phyloP scores from a whole-genome alignment of 1,284 basidiomycete genomes.

The Trichosporon inkin region DNA sequence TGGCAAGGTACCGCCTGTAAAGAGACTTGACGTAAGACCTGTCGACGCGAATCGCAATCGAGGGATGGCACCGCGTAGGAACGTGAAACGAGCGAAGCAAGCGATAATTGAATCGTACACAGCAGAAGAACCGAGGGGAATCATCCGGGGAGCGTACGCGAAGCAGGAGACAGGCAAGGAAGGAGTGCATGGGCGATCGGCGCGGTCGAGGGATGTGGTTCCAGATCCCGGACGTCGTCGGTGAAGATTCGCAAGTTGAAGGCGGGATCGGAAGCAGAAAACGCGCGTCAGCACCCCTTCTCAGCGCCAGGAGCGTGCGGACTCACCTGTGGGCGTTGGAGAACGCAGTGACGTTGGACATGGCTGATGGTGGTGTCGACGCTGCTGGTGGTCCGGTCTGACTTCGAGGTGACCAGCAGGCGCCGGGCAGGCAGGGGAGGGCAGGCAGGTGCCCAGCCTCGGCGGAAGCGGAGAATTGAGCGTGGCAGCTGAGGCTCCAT shows the following conservation, averaged over 20 bases:
- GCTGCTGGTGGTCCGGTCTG: neutral
- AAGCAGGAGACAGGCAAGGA: neutral
- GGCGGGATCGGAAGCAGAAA: neutral
- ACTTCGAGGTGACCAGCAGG: slow-evolving; percentile 1
- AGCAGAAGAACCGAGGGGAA: too few species aligned
- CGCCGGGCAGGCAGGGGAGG: slow-evolving; percentile 5
- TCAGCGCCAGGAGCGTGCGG: neutral
- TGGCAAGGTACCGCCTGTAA: slow-evolving; percentile 78
- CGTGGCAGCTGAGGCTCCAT: neutral
- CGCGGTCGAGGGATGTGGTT: neutral
- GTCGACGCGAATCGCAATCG: neutral
- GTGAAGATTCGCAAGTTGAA: neutral
- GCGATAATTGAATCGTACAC: too few species aligned
- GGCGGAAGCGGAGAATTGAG: slow-evolving; percentile 8
- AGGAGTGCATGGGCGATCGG: neutral
- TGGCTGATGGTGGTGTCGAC: neutral
- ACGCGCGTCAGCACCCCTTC: neutral
- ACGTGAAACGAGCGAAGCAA: neutral
- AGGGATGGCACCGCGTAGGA: neutral
- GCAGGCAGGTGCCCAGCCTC: slow-evolving; percentile 5
- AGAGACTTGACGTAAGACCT: slow-evolving; percentile 81
- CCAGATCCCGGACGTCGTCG: neutral
- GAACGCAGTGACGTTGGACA: slow-evolving; percentile 3
- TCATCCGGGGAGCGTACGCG: too few species aligned
- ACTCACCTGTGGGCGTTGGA: slow-evolving; percentile 7